Percentiles rank a stretch among this genome's conserved stretches.
Conservation (phyloP, 164 flowering plant genomes). For the Piper betle region DNA sequence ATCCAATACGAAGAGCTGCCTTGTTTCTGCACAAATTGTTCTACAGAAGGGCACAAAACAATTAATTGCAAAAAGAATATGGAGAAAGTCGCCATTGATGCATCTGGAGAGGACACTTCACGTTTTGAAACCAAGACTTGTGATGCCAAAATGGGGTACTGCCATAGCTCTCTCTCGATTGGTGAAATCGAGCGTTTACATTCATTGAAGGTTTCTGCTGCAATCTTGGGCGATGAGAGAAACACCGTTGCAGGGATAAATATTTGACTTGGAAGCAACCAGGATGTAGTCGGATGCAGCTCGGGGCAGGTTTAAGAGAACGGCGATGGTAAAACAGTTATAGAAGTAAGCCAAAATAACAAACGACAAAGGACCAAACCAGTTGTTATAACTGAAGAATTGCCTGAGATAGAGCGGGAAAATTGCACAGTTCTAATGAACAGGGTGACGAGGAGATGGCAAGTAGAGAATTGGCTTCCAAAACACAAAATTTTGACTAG, state of each 20-base stretch:
- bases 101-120: neutral
- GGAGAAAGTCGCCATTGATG: neutral
- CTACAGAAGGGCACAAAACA: neutral
- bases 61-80: neutral
- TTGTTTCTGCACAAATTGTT: neutral
- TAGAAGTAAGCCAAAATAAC: neutral
- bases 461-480: neutral
- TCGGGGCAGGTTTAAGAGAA: neutral
- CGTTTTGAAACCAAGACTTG: neutral
- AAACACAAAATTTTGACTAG: too few relatives aligned
- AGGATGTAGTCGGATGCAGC: neutral
- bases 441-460: neutral
- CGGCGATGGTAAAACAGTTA: neutral
- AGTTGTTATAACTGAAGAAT: neutral
- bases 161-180: neutral
- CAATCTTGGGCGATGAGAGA: neutral
- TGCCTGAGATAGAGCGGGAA: neutral
- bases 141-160: neutral
- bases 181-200: too few relatives aligned
- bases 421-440: neutral
- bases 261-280: neutral
- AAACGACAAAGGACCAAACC: too few relatives aligned
- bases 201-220: too few relatives aligned
- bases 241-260: neutral
- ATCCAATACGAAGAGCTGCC: slow-evolving; percentile 1